Evolutionary conservation across 2,329 filamentous ascomycete species (phyloP), one percentile per base, ranked within the genome.

Genomic region (Chaetomiaceae sp.): DNA sequence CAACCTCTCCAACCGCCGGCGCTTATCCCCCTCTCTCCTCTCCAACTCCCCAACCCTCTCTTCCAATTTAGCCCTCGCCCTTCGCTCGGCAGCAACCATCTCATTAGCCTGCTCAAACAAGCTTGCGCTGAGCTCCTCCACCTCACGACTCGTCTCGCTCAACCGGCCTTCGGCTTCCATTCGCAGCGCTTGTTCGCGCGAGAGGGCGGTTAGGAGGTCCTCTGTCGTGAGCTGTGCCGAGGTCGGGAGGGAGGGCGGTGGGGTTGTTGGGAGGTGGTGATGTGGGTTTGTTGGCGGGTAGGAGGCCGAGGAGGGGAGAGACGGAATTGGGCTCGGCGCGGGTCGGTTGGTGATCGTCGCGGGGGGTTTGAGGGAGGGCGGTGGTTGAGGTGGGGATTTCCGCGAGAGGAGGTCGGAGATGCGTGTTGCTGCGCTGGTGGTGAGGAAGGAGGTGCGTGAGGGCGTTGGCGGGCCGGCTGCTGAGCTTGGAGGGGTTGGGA

Each of bases 91-190:
- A 2, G 89, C 88, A 19, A 94, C 89, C 89, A 94, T 94, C 71
- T 91, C 84, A 68, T 94, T 94, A 47, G 89, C 89, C 72, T 91
- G 85, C 71, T 88, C 84, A 68, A 94, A 94, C 50, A 94, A 72
- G 47, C 79, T 80, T 19, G 81, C 85, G 64, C 81, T 88, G 59
- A 94, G 74, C 71, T 94, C 89, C 70, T 92, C 89, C 19, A 92
- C 79, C 72, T 94, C 89, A 12, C 74, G 77, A 64, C 81, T 84
- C 47, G 88, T 86, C 46, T 83, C 80, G 59, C 77, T 77, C 19
- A 89, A 73, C 57, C 81, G 79, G 46, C 79, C 79, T 71, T 94
- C 89, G 1, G 88, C 88, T 47, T 83, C 81, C 36, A 79, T 75
- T 12, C 89, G 81, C 53, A 88, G 76, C 40, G 72, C 73, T 65